phyloP scores from a whole-genome alignment of 805 yeast species.

The Starmera dryadoides region DNA sequence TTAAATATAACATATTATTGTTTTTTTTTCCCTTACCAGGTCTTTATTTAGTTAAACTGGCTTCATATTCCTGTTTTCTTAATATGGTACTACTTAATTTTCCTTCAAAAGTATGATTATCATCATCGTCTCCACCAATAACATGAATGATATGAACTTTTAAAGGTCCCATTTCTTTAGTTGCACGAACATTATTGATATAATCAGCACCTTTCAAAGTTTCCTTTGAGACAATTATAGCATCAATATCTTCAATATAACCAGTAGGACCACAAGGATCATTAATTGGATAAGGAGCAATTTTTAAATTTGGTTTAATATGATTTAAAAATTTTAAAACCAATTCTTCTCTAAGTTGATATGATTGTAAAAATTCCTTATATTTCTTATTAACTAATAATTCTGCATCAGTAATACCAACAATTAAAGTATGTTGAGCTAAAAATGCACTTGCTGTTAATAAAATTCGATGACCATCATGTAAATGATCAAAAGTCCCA shows the following conservation, averaged over 20 bases:
- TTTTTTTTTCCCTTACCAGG: too few species aligned
- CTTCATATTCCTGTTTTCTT: constrained; percentile 32
- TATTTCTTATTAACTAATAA: constrained; percentile 70
- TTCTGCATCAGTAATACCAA: constrained; percentile 80
- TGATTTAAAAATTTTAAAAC: constrained; percentile 44
- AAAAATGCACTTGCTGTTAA: constrained; percentile 66
- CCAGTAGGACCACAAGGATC: constrained; percentile 97
- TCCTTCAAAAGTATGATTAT: constrained; percentile 38
- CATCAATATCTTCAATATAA: constrained; percentile 60
- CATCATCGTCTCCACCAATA: constrained; percentile 53
- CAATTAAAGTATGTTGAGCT: constrained; percentile 46
- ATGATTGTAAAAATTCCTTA: constrained; percentile 55
- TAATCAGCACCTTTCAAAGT: constrained; percentile 66
- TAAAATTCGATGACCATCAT: constrained; percentile 89
- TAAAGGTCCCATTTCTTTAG: constrained; percentile 46
- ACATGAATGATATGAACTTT: constrained; percentile 50
- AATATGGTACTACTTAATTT: constrained; percentile 84
- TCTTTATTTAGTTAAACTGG: neutral
- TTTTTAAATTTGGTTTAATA: constrained; percentile 36
- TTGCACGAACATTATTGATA: constrained; percentile 59
- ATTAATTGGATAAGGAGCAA: constrained; percentile 55
- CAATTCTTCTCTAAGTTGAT: constrained; percentile 37
- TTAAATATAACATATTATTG: neutral
- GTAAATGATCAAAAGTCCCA: constrained; percentile 95
- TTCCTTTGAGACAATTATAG: constrained; percentile 76